Evolutionary conservation across 2,329 filamentous ascomycete genomes (phyloP).

Genomic region (Dactylellina sp.): DNA sequence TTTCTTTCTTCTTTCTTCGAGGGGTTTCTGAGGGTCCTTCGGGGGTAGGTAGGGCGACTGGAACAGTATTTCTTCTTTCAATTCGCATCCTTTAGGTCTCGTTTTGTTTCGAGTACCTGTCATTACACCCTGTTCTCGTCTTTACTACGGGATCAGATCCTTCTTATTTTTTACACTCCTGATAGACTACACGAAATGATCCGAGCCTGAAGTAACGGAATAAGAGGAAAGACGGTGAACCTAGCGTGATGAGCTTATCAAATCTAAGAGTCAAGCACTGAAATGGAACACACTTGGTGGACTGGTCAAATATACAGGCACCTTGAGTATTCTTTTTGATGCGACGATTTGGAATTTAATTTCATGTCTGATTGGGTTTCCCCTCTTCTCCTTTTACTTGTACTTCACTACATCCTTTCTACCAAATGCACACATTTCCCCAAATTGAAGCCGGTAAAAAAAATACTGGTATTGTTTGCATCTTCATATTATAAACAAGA

Average conservation of each 20-base stretch:
- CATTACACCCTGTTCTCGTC: constrained; percentile 62
- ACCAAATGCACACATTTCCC: too few relatives aligned
- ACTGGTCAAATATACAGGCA: constrained; percentile 57
- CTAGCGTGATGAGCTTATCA: constrained; percentile 84
- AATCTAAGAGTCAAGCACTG: constrained; percentile 99
- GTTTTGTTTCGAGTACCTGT: constrained; percentile 55
- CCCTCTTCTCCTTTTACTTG: constrained; percentile 1
- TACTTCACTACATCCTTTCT: too few relatives aligned
- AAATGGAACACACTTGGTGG: constrained; percentile 63
- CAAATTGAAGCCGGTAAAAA: too few relatives aligned
- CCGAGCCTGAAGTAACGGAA: constrained; percentile 2
- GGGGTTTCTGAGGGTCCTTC: constrained; percentile 1
- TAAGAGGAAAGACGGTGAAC: constrained; percentile 9
- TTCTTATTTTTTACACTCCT: constrained; percentile 59
- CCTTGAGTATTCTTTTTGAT: constrained; percentile 48
- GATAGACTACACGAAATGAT: constrained; percentile 64
- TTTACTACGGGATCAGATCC: neutral
- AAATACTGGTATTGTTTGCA: neutral
- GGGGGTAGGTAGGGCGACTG: neutral
- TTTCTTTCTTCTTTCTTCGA: constrained; percentile 9
- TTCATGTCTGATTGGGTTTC: constrained; percentile 49
- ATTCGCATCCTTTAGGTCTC: constrained; percentile 69
- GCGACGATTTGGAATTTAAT: constrained; percentile 46
- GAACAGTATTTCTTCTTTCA: constrained; percentile 60
- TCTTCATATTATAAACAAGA: neutral